These are phyloP conservation scores for Herpetomonas tarakana DNA, from an alignment of 208 protist species.

Conservation along the genomic window DNA sequence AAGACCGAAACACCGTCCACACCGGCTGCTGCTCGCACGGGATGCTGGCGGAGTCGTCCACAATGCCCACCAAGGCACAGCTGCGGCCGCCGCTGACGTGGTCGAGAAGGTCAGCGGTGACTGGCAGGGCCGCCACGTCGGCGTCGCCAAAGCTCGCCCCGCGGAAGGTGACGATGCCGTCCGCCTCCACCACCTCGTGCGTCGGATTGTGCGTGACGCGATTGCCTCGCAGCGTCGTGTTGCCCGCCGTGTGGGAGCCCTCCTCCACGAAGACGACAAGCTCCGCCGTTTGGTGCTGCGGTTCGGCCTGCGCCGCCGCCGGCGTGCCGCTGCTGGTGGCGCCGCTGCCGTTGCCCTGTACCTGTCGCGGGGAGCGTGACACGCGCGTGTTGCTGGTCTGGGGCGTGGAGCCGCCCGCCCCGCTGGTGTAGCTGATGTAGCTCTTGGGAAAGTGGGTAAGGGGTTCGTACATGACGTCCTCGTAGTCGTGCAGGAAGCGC, in stretches of 20 bases:
- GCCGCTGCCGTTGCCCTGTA: not conserved
- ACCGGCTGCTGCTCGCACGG: conserved; percentile 16
- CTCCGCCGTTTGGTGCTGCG: conserved; percentile 9
- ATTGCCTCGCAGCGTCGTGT: not conserved
- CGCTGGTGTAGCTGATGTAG: conserved; percentile 2
- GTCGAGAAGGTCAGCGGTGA: conserved; percentile 4
- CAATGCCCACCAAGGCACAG: conserved; percentile 22
- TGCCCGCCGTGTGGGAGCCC: conserved; percentile 5
- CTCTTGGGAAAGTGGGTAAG: conserved; percentile 3
- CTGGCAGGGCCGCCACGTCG: conserved; percentile 1
- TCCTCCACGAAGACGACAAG: conserved; percentile 21
- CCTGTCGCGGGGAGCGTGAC: not conserved
- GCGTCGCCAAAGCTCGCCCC: conserved; percentile 5
- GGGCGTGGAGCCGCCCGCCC: not conserved
- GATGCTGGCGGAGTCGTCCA: conserved; percentile 9
- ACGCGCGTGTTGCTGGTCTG: not conserved
- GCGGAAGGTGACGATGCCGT: conserved; percentile 19
- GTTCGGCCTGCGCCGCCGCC: not conserved
- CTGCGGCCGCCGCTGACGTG: conserved; percentile 10
- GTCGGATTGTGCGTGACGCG: conserved; percentile 19
- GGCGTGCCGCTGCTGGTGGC: conserved; percentile 3
- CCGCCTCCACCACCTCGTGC: conserved; percentile 21
- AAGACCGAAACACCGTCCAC: conserved; percentile 17
- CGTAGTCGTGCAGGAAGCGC: conserved; percentile 20
- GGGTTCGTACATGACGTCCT: conserved; percentile 17